Conservation (phyloP, 371 early-diverging fungal genomes). For the Lichtheimia ramosa region DNA sequence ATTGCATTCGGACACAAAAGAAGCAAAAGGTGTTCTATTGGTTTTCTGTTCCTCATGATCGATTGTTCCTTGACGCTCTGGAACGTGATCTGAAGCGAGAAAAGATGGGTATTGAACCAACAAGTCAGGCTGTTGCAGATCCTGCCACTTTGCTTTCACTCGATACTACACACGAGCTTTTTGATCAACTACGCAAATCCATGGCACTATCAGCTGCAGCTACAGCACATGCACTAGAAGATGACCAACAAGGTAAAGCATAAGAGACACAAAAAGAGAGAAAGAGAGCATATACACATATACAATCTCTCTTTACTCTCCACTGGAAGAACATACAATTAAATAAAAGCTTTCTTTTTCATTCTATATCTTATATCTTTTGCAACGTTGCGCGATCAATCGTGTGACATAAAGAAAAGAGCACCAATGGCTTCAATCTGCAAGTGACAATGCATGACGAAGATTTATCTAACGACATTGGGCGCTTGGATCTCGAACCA, state of each 20-base stretch:
- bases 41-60: conserved; percentile 98
- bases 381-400: too few species aligned
- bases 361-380: too few species aligned
- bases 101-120: conserved; percentile 77
- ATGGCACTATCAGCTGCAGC: conserved; percentile 40
- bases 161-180: conserved; percentile 57
- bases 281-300: not conserved
- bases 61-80: conserved; percentile 95
- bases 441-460: too few species aligned
- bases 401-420: too few species aligned
- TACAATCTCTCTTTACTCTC: too few species aligned
- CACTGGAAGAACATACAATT: too few species aligned
- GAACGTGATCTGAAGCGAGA: conserved; percentile 98
- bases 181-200: conserved; percentile 54
- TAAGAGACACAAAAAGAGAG: not conserved
- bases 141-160: conserved; percentile 60
- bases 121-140: conserved; percentile 66
- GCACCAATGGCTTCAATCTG: too few species aligned
- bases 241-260: conserved; percentile 4
- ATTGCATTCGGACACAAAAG: conserved; percentile 99
- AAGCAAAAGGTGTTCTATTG: conserved; percentile 99
- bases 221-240: conserved; percentile 28
- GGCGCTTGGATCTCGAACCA: too few species aligned
- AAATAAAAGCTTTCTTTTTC: too few species aligned
- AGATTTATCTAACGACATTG: too few species aligned